Base-by-base conservation (phyloP, 345 rosid species). In the Eucalyptus caleyi region DNA sequence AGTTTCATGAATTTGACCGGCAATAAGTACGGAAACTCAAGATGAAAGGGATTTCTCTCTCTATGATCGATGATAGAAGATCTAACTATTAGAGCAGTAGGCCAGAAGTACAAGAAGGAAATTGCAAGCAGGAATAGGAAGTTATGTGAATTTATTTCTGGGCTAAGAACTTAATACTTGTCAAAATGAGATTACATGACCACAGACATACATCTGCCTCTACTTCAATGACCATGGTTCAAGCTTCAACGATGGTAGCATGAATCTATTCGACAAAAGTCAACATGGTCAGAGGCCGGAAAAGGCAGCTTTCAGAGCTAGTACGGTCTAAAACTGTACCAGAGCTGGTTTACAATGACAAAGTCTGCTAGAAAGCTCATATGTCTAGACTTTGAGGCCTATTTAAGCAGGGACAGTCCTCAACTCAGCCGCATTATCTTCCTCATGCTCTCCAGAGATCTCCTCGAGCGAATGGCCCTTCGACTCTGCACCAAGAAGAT, bases 371-470 rank as follows among this genome's bases (percentile, higher is more conserved):
- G 80, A 69, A 69, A 69, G 2, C 37, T n/a, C 42, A 69, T 67
- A 4, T 9, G 23, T 32, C 0, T 0, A 32, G 40, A 16, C 80
- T 11, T 49, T 49, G 49, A 47, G 23, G 42, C 81, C 81, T 18
- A 0, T 69, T 16, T 32, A 32, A 32, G 1, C 2, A 0, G 42
- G 80, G 24, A 32, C 1, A 32, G 11, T 69, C 42, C 24, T 32
- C 42, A 0, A 16, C 11, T 32, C 42, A 8, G 80, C 6, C 5
- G 80, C 42, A 67, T 1, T 32, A 15, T 67, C 80, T 67, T 32
- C 40, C 40, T 32, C 42, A 32, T 32, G 42, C 12, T 67, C 80
- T 67, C 42, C 24, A 67, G 72, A 65, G 37, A 88, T 54, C 0
- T 88, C 87, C 89, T 88, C 87, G 3, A 56, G 80, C 16, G 16